Evolutionary conservation across 768 basidiomycete species (phyloP).

Genomic region (Infundibulicybe gibba): DNA sequence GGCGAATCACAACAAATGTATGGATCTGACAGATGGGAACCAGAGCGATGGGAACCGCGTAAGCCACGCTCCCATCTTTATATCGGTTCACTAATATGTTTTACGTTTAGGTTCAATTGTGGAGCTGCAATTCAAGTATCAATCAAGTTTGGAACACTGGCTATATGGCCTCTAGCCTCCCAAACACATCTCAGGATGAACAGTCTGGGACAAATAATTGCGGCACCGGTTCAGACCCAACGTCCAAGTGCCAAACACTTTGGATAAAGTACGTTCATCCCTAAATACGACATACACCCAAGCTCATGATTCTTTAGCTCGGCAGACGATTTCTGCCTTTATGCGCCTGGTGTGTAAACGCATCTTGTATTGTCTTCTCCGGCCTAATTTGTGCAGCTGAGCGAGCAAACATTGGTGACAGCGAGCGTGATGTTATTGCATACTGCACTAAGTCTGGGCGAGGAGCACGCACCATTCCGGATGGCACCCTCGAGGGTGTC

Average conservation of each 20-base stretch:
- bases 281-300: not conserved
- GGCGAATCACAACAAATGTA: constrained; percentile 46
- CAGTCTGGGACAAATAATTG: constrained; percentile 71
- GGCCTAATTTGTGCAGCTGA: constrained; percentile 8
- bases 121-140: constrained; percentile 37
- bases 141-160: constrained; percentile 55
- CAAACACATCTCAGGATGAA: constrained; percentile 49
- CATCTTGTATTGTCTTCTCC: not conserved
- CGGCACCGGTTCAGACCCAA: constrained; percentile 49
- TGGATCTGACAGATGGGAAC: constrained; percentile 42
- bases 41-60: constrained; percentile 38
- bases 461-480: constrained; percentile 71
- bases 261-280: constrained; percentile 52
- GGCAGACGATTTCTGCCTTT: constrained; percentile 66
- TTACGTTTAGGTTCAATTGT: constrained; percentile 40
- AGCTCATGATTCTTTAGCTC: constrained; percentile 30
- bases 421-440: constrained; percentile 65
- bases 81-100: not conserved
- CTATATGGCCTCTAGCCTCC: constrained; percentile 37
- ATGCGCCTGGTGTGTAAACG: constrained; percentile 47
- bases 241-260: constrained; percentile 68
- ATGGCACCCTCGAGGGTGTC: constrained; percentile 61
- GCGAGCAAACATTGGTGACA: constrained; percentile 57
- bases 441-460: constrained; percentile 75
- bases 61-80: constrained; percentile 9